A percentile compares a stretch with the other conserved stretches of the same genome.
These are phyloP conservation scores for Phyllosticta citrichinensis DNA, from an alignment of 2,329 filamentous ascomycete genomes.

Conservation along the genomic window DNA sequence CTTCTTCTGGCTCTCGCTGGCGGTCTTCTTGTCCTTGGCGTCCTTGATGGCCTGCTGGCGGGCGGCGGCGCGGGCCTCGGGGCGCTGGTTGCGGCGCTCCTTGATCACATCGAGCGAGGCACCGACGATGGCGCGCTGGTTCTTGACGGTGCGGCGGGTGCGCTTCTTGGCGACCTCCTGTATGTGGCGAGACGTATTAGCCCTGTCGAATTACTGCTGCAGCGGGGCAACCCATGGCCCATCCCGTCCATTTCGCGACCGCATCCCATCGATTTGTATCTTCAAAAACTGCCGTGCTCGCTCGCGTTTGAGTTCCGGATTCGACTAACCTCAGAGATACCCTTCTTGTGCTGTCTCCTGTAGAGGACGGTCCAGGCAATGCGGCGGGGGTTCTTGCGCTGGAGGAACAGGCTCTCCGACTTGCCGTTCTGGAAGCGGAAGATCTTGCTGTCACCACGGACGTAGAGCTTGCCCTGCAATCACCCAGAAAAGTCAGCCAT, in stretches of 20 bases:
- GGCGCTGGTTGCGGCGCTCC: slow-evolving; percentile 90
- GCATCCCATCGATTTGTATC: neutral
- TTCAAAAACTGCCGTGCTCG: neutral
- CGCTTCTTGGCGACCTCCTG: slow-evolving; percentile 99
- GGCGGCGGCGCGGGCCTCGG: slow-evolving; percentile 88
- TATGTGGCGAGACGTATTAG: slow-evolving; percentile 18
- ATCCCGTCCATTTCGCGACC: neutral
- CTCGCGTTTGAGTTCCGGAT: neutral
- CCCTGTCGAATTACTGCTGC: neutral
- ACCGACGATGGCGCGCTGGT: slow-evolving; percentile 97
- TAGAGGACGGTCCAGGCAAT: slow-evolving; percentile 98
- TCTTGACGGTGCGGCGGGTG: slow-evolving; percentile 93
- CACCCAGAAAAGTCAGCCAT: slow-evolving; percentile 4
- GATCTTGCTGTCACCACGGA: slow-evolving; percentile 99
- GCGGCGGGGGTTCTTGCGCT: slow-evolving; percentile 99
- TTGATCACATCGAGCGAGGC: slow-evolving; percentile 99
- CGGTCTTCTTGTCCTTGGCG: slow-evolving; percentile 97
- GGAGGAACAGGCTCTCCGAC: slow-evolving; percentile 98
- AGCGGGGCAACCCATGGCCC: neutral
- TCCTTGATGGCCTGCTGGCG: slow-evolving; percentile 88
- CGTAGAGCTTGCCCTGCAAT: slow-evolving; percentile 91
- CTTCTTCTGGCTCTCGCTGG: slow-evolving; percentile 86
- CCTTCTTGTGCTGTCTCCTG: slow-evolving; percentile 99
- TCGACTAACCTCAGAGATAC: slow-evolving; percentile 90
- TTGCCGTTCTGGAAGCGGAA: slow-evolving; percentile 99